A percentile compares a stretch with the other conserved stretches of the same genome.
Conservation (phyloP, 179 eudicot genomes). For the Patellifolia procumbens region DNA sequence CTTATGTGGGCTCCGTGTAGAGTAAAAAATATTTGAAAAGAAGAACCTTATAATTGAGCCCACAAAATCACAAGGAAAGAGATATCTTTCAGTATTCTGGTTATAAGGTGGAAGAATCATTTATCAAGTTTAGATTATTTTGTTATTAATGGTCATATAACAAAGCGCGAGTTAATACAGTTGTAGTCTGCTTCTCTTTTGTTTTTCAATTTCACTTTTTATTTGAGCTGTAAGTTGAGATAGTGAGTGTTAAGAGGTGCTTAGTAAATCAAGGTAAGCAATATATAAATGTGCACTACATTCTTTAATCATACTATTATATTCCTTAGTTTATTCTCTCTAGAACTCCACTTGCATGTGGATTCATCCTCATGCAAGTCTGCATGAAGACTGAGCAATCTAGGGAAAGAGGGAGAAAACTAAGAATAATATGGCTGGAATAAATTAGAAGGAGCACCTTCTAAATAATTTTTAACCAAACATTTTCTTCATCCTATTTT, state of each 20-base stretch:
- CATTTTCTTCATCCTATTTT: too few relatives aligned
- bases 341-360: constrained; percentile 16
- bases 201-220: neutral
- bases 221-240: neutral
- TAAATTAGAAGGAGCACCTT: neutral
- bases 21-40: neutral
- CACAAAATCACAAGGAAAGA: constrained; percentile 51
- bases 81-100: constrained; percentile 35
- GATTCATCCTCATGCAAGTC: constrained; percentile 11
- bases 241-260: neutral
- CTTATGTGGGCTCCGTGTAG: constrained; percentile 22
- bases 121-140: constrained; percentile 25
- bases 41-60: constrained; percentile 27
- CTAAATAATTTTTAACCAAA: neutral
- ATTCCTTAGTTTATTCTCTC: neutral
- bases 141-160: constrained; percentile 18
- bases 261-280: neutral
- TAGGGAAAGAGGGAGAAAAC: neutral
- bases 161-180: constrained; percentile 3
- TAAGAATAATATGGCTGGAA: neutral
- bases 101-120: constrained; percentile 13
- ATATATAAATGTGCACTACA: too few relatives aligned
- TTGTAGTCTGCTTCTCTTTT: neutral
- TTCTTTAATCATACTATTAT: neutral
- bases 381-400: constrained; percentile 10